Evolutionary conservation across 2,329 filamentous ascomycete genomes (phyloP), one percentile per base, ranked within the genome.

Genomic region (Fusarium sp.): DNA sequence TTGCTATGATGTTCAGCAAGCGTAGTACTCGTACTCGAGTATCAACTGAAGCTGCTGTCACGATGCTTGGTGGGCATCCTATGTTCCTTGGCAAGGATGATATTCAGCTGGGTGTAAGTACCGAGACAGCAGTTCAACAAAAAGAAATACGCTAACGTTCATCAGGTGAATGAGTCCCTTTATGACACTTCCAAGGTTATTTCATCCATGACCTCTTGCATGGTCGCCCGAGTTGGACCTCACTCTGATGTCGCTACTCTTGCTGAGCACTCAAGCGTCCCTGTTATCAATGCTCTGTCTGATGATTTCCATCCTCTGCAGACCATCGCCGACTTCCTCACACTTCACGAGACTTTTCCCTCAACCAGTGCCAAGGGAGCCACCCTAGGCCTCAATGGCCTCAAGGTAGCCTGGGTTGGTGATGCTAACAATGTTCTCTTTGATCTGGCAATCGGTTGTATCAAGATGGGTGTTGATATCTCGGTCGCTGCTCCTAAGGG

Each of bases 361-460:
- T 82, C 84, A 0, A 75, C 79, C 10, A 76, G 77, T 5, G 75
- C 79, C 35, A 73, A 75, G 27, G 78, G 73, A 55, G 67, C 74
- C 27, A 78, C 76, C 52, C 84, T 97, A 9, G 92, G 92, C 2
- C 83, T 97, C 6, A 87, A 92, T 71, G 93, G 93, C 1, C 80
- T 97, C 74, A 98, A 97, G 81, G 87, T 98, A 65, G 95, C 96
- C 17, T 99, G 96, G 96, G 85, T 99, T 45, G 95, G 95, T 53
- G 95, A 99, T 77, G 93, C 94, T 13, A 99, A 98, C 82, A 99
- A 99, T 73, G 95, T 99, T 27, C 87, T 98, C 23, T 97, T 94
- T 76, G 95, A 99, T 76, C 85, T 98, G 54, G 94, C 94, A 48
- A 95, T 96, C 71, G 94, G 88, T 40, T 94, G 92, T 58, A 83